Base-by-base conservation (phyloP, 768 basidiomycete species). In the Lactarius tabidus region DNA sequence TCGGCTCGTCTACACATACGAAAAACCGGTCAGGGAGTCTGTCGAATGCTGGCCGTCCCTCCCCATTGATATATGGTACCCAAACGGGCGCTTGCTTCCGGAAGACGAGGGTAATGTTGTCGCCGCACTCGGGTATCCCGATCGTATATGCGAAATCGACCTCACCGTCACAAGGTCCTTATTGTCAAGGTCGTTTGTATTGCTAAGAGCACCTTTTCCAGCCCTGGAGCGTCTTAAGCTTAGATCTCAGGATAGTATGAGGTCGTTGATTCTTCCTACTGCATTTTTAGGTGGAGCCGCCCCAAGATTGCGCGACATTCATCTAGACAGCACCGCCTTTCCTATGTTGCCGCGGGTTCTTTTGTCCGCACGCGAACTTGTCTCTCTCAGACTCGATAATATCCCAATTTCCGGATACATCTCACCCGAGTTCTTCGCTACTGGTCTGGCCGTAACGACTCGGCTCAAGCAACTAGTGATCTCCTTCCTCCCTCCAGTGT, bases 401-500 rank as follows among this genome's bases (percentile, higher is more conserved):
- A 65, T 65, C 8, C 59, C 64, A 4, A 36, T 18, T 33, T 17
- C 43, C 29, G 58, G 64, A 8, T 56, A 60, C 18, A 31, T 65
- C 18, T 38, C 64, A 39, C 43, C 59, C 9, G 59, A 60, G 26
- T 54, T 10, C 9, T 31, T 65, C 28, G 43, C 29, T 54, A 26
- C 12, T 5, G 14, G 48, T 9, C 31, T 63, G 14, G 52, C 48
- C 29, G 35, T 12, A 2, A 23, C 31, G 29, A 38, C 45, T 9
- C 48, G n/a, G 36, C 62, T 63, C 36, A 18, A 52, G 51, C 39
- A 6, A 26, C 57, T 63, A 41, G 20, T 15, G 9, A 29, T 63
- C 14, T 6, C 18, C 10, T 63, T 63, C n/a, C 14, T 58, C 14
- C 12, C 56, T 36, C 60, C 52, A 28, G n/a, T 59, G 17, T 18